Evolutionary conservation across 202 grass and related monocot genomes (phyloP), one percentile per base, ranked within the genome.

Genomic region (Alloteropsis angusta): DNA sequence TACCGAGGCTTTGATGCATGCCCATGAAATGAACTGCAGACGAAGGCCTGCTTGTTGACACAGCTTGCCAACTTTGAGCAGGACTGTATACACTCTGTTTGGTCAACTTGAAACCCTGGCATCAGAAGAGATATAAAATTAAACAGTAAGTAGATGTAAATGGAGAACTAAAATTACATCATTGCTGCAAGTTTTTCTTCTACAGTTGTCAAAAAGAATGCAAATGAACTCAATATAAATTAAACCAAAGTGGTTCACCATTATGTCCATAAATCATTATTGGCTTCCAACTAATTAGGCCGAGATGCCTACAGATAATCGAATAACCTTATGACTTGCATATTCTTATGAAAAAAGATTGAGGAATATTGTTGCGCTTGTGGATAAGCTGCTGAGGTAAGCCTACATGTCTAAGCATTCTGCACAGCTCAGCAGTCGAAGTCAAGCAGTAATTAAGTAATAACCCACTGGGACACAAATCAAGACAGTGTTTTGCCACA

Each of bases 21-120:
- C 81, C 85, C 93, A 93, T 87, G 75, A 97, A 85, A 46, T 87
- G 74, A 73, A 72, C n/a, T 70, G 87, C 86, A 60, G 80, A 74
- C 79, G 89, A 56, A 70, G 77, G 74, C 58, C 83, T 83, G 72
- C 78, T 97, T 89, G 83, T 23, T 23, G 85, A 86, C 10, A 93
- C 74, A 59, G 60, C 88, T 80, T 93, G 80, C 88, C 90, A 97
- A 67, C 73, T 89, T 87, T 87, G 88, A 73, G 87, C 60, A 82
- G 71, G 87, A 79, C 81, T 85, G 66, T 74, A 85, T 71, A 74
- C 35, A 14, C 90, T 92, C 79, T 93, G 81, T 63, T 80, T 91
- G 30, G 90, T 93, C 64, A 97, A 35, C 74, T 89, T 93, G 84
- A 93, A 91, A 74, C 93, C 93, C 90, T 97, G 77, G 36, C 23